Evolutionary conservation across 768 basidiomycete species (phyloP).

Genomic region (Suillus variegatus): DNA sequence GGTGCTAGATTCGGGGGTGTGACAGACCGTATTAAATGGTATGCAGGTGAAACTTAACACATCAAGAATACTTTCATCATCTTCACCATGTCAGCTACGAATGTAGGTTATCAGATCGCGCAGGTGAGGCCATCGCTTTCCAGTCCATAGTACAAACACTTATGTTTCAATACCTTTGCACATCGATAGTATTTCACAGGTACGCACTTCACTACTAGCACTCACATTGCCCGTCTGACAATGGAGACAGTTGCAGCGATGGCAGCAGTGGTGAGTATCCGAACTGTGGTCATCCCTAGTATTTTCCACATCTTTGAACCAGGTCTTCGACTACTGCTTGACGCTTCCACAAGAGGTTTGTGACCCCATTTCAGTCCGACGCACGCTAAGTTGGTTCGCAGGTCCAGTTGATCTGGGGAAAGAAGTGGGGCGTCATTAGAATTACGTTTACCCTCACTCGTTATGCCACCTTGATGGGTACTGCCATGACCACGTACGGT

Average conservation of each 20-base stretch:
- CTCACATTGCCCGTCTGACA: not conserved
- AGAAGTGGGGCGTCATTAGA: not conserved
- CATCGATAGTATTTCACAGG: not conserved
- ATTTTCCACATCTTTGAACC: not conserved
- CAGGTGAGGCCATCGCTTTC: not conserved
- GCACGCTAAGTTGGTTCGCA: not conserved
- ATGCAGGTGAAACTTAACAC: not conserved
- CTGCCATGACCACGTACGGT: constrained; percentile 4
- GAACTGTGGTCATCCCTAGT: not conserved
- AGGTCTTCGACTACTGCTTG: constrained; percentile 7
- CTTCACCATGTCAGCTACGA: not conserved
- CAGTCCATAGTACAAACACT: not conserved
- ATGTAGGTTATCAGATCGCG: not conserved
- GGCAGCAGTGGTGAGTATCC: not conserved
- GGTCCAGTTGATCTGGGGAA: constrained; percentile 9
- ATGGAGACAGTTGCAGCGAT: not conserved
- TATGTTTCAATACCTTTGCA: not conserved
- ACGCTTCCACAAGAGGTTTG: constrained; percentile 8
- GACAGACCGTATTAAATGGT: not conserved
- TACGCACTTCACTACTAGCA: not conserved
- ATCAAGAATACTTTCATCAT: not conserved
- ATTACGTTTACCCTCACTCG: not conserved
- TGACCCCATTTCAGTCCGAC: not conserved
- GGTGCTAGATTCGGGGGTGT: not conserved
- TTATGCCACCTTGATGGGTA: constrained; percentile 3